Conservation (phyloP, 805 yeast genomes). For the Yamadazyma endophytica region DNA sequence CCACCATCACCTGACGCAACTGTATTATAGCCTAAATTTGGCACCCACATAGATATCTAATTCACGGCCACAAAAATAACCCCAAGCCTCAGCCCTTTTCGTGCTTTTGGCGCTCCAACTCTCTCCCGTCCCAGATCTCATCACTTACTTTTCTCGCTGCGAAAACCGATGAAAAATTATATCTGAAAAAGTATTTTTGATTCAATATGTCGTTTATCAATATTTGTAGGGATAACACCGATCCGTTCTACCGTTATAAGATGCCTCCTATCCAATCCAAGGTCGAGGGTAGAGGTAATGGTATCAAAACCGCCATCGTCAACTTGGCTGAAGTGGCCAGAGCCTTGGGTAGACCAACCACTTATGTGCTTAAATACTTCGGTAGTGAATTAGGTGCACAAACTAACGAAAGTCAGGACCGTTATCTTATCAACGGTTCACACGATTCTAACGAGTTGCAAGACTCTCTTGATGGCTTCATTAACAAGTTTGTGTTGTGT, state of each 20-base stretch:
- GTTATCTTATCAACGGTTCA: conserved; percentile 90
- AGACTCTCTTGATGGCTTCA: conserved; percentile 92
- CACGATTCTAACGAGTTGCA: conserved; percentile 89
- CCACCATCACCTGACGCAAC: too few species aligned
- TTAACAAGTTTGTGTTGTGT: conserved; percentile 88
- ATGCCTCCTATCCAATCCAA: conserved; percentile 98
- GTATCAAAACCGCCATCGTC: conserved; percentile 92
- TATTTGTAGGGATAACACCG: conserved; percentile 94
- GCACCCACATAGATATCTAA: too few species aligned
- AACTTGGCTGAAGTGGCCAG: conserved; percentile 91
- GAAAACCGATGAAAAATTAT: neutral
- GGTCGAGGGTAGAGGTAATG: conserved; percentile 98
- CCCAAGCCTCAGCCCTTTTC: too few species aligned
- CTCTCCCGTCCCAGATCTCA: too few species aligned
- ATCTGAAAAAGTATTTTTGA: too few species aligned
- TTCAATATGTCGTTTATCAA: conserved; percentile 74
- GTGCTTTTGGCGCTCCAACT: too few species aligned
- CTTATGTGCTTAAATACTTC: conserved; percentile 88
- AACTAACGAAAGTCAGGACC: conserved; percentile 74
- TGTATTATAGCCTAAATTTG: too few species aligned
- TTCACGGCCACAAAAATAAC: too few species aligned
- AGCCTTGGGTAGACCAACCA: conserved; percentile 88
- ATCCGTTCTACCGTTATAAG: conserved; percentile 98
- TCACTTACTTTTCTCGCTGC: too few species aligned
- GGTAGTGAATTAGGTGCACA: conserved; percentile 98